These are phyloP conservation scores for Claviceps sp. DNA, from an alignment of 2,329 filamentous ascomycete species.

Conservation along the genomic window DNA sequence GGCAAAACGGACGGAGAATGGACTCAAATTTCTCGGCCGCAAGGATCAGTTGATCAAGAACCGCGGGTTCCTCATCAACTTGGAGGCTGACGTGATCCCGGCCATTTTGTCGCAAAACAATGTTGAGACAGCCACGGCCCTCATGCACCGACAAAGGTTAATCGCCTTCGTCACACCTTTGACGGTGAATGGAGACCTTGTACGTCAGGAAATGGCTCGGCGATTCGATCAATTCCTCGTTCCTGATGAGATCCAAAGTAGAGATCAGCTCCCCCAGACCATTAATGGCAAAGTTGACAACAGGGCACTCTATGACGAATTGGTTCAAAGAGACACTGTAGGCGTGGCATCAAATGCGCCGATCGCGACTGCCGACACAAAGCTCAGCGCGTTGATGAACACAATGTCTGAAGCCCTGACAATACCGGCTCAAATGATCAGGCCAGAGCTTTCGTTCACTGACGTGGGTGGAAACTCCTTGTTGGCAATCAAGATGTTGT, in stretches of 20 bases:
- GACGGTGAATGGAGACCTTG: neutral
- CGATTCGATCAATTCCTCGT: neutral
- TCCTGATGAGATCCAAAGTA: neutral
- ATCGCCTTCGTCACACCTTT: conserved; percentile 6
- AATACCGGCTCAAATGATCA: neutral
- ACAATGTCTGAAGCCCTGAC: neutral
- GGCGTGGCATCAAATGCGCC: neutral
- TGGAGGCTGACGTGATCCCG: conserved; percentile 19
- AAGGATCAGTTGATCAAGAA: conserved; percentile 19
- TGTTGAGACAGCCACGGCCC: conserved; percentile 10
- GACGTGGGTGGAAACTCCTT: neutral
- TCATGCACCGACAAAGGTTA: conserved; percentile 8
- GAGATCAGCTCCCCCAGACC: neutral
- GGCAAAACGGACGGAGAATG: conserved; percentile 2
- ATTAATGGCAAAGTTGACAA: neutral
- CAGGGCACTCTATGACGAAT: neutral
- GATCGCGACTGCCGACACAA: neutral
- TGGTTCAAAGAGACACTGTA: neutral
- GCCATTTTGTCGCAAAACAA: conserved; percentile 9
- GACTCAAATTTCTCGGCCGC: conserved; percentile 15
- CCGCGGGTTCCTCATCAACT: conserved; percentile 21
- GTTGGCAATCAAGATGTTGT: neutral
- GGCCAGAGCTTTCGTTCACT: neutral
- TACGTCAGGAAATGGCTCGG: neutral
- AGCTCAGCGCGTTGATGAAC: neutral